A percentile compares a stretch with the other conserved stretches of the same genome.
phyloP scores from a whole-genome alignment of 1,284 basidiomycete species.

The Rhodotorula sp. region DNA sequence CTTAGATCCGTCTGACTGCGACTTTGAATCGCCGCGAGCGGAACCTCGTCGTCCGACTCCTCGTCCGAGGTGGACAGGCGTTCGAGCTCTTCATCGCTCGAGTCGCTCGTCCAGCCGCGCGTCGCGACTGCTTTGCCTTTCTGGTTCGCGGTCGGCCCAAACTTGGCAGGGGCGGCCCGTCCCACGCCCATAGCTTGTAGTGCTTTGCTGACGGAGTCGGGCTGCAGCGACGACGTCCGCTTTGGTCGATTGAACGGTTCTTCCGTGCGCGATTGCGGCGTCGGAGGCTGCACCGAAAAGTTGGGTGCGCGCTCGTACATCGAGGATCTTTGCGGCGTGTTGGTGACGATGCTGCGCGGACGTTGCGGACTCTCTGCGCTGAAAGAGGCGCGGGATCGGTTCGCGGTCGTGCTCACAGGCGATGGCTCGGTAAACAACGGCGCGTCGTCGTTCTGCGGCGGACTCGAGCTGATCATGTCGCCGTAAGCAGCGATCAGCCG shows the following conservation, averaged over 20 bases:
- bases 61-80: conserved; percentile 2
- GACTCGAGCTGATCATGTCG: conserved; percentile 17
- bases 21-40: conserved; percentile 28
- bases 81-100: conserved; percentile 29
- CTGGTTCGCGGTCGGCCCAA: not conserved
- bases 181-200: conserved; percentile 19
- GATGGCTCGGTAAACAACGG: not conserved
- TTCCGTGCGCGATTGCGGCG: conserved; percentile 15
- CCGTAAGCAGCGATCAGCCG: conserved; percentile 34
- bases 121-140: conserved; percentile 6
- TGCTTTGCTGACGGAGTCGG: conserved; percentile 16
- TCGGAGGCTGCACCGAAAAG: conserved; percentile 32
- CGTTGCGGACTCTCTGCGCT: not conserved
- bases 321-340: not conserved
- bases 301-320: not conserved
- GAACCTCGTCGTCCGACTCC: conserved; percentile 33
- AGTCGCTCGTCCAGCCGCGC: conserved; percentile 23
- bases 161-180: not conserved
- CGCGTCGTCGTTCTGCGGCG: not conserved
- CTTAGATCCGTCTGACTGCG: conserved; percentile 23
- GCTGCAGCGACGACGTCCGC: conserved; percentile 15
- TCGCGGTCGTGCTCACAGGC: not conserved
- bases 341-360: not conserved
- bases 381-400: not conserved
- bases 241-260: not conserved